A percentile compares a stretch with the other conserved stretches of the same genome.
phyloP scores from a whole-genome alignment of 2,329 filamentous ascomycete genomes.

The Botrytis deweyae region DNA sequence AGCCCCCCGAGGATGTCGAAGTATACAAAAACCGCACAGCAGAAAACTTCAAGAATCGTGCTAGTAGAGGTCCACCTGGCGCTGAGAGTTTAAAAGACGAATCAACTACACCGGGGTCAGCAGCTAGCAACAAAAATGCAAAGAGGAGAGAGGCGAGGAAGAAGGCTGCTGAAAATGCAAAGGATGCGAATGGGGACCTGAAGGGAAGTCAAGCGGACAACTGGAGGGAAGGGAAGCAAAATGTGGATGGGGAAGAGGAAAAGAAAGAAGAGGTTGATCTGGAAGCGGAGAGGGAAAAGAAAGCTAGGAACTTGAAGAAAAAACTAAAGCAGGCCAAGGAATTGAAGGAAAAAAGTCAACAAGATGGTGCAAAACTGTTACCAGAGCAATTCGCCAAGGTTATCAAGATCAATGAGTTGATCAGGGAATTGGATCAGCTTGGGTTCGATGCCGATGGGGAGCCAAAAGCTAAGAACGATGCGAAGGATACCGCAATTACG shows the following conservation, averaged over 20 bases:
- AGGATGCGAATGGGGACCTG: conserved; percentile 42
- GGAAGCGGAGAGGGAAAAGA: conserved; percentile 84
- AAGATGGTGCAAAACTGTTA: conserved; percentile 76
- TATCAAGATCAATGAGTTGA: conserved; percentile 92
- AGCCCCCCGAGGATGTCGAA: conserved; percentile 91
- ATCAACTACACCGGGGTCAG: conserved; percentile 45
- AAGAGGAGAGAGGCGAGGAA: conserved; percentile 70
- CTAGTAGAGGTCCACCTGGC: conserved; percentile 70
- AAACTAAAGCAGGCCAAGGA: conserved; percentile 93
- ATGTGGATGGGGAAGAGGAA: conserved; percentile 25
- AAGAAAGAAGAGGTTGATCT: conserved; percentile 51
- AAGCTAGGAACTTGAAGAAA: conserved; percentile 87
- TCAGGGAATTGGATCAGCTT: conserved; percentile 80
- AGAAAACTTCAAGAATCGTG: conserved; percentile 77
- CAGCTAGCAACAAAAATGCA: conserved; percentile 77
- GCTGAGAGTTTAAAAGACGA: conserved; percentile 57
- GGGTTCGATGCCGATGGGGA: conserved; percentile 82
- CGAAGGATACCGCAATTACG: neutral
- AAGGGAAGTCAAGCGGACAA: conserved; percentile 35
- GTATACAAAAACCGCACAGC: conserved; percentile 93
- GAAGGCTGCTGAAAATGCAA: conserved; percentile 51
- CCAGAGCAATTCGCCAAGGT: conserved; percentile 98
- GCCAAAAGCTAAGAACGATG: conserved; percentile 44
- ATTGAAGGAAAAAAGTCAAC: conserved; percentile 79
- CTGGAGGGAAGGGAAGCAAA: conserved; percentile 42